Evolutionary conservation across 2,329 filamentous ascomycete genomes (phyloP).

Genomic region (Meredithiella fracta): DNA sequence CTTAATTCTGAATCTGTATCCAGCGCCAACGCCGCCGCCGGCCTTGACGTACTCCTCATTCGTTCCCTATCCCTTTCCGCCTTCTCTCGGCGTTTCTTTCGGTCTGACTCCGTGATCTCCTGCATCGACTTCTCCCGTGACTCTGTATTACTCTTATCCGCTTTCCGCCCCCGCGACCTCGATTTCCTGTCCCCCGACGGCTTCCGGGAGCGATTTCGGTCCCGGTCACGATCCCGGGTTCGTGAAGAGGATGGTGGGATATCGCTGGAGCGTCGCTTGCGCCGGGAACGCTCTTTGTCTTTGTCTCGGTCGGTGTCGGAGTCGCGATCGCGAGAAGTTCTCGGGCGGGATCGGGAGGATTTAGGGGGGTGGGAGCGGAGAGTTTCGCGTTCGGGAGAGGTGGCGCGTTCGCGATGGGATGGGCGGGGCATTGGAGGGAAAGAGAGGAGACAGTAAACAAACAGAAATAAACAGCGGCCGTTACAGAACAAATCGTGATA

Average conservation of each 20-base stretch:
- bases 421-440: neutral
- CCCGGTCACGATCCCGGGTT: neutral
- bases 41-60: slow-evolving; percentile 8
- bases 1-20: slow-evolving; percentile 9
- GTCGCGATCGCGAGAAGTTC: slow-evolving; percentile 2
- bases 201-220: neutral
- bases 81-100: slow-evolving; percentile 16
- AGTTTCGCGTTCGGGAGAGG: slow-evolving; percentile 11
- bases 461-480: neutral
- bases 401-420: slow-evolving; percentile 13
- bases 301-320: slow-evolving; percentile 7
- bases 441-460: neutral
- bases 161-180: slow-evolving; percentile 2
- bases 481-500: too few species aligned
- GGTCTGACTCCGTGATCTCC: slow-evolving; percentile 14
- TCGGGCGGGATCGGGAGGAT: neutral
- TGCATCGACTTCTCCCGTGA: neutral
- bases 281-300: slow-evolving; percentile 6
- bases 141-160: neutral
- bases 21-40: slow-evolving; percentile 10
- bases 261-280: neutral
- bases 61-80: slow-evolving; percentile 16
- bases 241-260: neutral
- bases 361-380: slow-evolving; percentile 3
- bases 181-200: neutral